Evolutionary conservation across 345 rosid genomes (phyloP), one percentile per base, ranked within the genome.

Genomic region (Isatis tinctoria): DNA sequence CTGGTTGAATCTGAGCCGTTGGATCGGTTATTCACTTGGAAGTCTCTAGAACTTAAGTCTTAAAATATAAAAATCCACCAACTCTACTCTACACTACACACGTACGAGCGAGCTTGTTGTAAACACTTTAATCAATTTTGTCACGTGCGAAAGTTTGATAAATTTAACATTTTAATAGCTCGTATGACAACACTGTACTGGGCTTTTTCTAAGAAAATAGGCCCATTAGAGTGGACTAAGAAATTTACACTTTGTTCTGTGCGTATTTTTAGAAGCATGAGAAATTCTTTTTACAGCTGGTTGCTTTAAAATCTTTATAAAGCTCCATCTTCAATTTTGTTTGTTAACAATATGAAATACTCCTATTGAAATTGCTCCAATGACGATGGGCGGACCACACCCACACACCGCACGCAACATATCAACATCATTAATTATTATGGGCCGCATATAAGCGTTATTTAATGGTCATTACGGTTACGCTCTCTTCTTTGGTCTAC

Each of bases 51-150:
- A 59, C 27, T 70, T 13, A 58, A 58, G 44, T 65, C 65, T 48
- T 60, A 58, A n/a, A n/a, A n/a, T n/a, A n/a, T n/a, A n/a, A 49
- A 20, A 18, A 20, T 43, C 74, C 56, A 69, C 73, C 65, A 40
- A 54, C 64, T 43, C 40, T 24, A 13, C 47, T 8, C 18, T 53
- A 48, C 53, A 48, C 33, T 12, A 30, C 32, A 39, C 52, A 27
- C 63, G 40, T 28, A 47, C 51, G 49, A 49, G 56, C 28, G 56
- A 24, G 56, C 56, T 51, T 24, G 5, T 24, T 51, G 56, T 10
- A 27, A 26, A 51, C 57, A 51, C 59, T 45, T 45, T 6, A n/a
- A 54, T 26, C 58, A 6, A 26, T 10, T 47, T 11, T 48, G 27
- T 8, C 27, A 20, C 53, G 53, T 48, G 27, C 27, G 53, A 18